Evolutionary conservation across 495 filamentous ascomycete species (phyloP).

Genomic region (Oleoguttula mirabilis): DNA sequence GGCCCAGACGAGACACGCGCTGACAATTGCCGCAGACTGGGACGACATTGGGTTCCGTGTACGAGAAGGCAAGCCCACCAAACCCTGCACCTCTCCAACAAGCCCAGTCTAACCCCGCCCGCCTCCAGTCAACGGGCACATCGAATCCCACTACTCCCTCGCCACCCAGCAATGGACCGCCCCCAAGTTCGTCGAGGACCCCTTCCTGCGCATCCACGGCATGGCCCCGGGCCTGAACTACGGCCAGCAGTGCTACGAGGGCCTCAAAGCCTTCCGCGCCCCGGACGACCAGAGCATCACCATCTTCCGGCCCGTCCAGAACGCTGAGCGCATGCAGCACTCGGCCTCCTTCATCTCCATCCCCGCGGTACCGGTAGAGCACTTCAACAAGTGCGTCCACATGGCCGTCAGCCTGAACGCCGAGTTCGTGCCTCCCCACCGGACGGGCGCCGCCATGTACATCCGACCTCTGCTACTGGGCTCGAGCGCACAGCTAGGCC

Average conservation of each 20-base stretch:
- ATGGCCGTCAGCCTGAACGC: slow-evolving; percentile 33
- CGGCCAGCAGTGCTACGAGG: slow-evolving; percentile 32
- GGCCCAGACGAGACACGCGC: background rate
- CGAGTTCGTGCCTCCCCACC: slow-evolving; percentile 35
- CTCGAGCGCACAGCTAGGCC: slow-evolving; percentile 25
- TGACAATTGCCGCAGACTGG: slow-evolving; percentile 53
- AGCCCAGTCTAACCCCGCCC: too few species aligned
- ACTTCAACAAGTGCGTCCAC: slow-evolving; percentile 30
- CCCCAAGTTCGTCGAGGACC: slow-evolving; percentile 34
- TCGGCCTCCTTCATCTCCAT: slow-evolving; percentile 30
- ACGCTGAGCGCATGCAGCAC: slow-evolving; percentile 29
- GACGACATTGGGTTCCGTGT: slow-evolving; percentile 78
- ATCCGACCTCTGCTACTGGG: slow-evolving; percentile 37
- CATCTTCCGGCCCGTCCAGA: slow-evolving; percentile 32
- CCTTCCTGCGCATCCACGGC: slow-evolving; percentile 34
- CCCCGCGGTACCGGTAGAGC: slow-evolving; percentile 30
- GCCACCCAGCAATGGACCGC: slow-evolving; percentile 31
- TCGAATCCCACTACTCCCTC: slow-evolving; percentile 31
- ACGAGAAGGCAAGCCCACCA: slow-evolving; percentile 65
- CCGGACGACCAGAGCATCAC: slow-evolving; percentile 28
- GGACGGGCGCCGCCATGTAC: slow-evolving; percentile 32
- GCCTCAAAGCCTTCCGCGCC: slow-evolving; percentile 31
- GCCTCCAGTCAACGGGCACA: slow-evolving; percentile 39
- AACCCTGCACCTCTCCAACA: too few species aligned
- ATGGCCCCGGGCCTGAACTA: slow-evolving; percentile 38